Evolutionary conservation across 345 rosid species (phyloP).

Genomic region (Reutealis trisperma): DNA sequence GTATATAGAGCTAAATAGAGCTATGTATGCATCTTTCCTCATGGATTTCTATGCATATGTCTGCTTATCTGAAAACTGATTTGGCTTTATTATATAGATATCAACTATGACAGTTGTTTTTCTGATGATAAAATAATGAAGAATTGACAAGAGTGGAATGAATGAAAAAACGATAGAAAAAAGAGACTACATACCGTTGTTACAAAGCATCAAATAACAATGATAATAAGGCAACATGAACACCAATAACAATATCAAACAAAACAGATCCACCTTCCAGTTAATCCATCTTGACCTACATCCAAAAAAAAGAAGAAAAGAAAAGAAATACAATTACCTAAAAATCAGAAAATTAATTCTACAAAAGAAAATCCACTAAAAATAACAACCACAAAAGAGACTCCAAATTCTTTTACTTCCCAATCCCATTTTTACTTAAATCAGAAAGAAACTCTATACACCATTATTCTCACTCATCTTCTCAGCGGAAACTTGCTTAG

Average conservation of each 20-base stretch:
- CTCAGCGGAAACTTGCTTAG: not conserved
- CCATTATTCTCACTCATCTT: not conserved
- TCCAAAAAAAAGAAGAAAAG: not conserved
- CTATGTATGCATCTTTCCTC: no score
- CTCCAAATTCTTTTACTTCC: no score
- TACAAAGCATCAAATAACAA: slow-evolving; percentile 95
- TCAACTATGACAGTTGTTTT: no score
- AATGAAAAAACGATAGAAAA: slow-evolving; percentile 10
- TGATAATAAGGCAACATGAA: slow-evolving; percentile 96
- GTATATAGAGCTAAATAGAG: not conserved
- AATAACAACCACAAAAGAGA: not conserved
- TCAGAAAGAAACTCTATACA: no score
- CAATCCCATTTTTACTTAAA: no score
- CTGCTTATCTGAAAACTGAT: no score
- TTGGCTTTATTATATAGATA: no score
- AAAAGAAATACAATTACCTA: not conserved
- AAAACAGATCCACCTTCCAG: slow-evolving; percentile 95
- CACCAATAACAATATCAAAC: slow-evolving; percentile 84
- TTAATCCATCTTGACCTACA: slow-evolving; percentile 89
- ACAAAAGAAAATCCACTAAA: not conserved
- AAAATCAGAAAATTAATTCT: not conserved
- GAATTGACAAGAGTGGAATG: not conserved
- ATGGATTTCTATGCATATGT: no score
- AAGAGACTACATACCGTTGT: slow-evolving; percentile 55
- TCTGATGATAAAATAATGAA: no score